phyloP scores from a whole-genome alignment of 2,329 filamentous ascomycete genomes.

The Scedosporium apiospermum region DNA sequence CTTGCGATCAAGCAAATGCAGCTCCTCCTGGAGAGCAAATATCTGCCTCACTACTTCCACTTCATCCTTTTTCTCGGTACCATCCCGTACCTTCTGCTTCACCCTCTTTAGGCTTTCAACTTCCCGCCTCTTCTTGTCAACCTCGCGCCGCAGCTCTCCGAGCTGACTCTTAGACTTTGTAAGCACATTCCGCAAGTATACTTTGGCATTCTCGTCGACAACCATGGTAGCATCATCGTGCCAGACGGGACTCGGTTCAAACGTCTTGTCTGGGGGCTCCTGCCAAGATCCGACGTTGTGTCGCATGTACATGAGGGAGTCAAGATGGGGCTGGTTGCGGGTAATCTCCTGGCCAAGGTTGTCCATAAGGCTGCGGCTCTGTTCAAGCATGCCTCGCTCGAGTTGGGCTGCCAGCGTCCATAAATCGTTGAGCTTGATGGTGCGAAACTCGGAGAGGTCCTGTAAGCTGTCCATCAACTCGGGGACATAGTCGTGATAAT shows the following conservation, averaged over 20 bases:
- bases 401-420: constrained; percentile 76
- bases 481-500: constrained; percentile 94
- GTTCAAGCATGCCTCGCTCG: constrained; percentile 68
- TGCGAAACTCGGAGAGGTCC: constrained; percentile 84
- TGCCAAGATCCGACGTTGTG: constrained; percentile 80
- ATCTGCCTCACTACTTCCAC: constrained; percentile 75
- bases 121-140: constrained; percentile 78
- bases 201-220: constrained; percentile 75
- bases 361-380: constrained; percentile 62
- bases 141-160: constrained; percentile 69
- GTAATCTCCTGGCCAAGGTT: constrained; percentile 72
- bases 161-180: constrained; percentile 82
- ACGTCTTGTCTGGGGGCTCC: constrained; percentile 74
- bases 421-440: constrained; percentile 70
- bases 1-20: constrained; percentile 77
- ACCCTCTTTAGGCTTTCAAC: constrained; percentile 67
- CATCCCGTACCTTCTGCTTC: constrained; percentile 69
- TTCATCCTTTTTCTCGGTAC: constrained; percentile 81
- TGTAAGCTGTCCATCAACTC: constrained; percentile 90
- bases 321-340: constrained; percentile 77
- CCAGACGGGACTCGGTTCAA: constrained; percentile 95
- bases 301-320: constrained; percentile 95
- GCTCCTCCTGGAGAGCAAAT: constrained; percentile 72
- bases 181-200: constrained; percentile 85
- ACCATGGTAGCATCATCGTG: constrained; percentile 85